Evolutionary conservation across 2,329 filamentous ascomycete species (phyloP).

Genomic region (Monosporascus sp.): DNA sequence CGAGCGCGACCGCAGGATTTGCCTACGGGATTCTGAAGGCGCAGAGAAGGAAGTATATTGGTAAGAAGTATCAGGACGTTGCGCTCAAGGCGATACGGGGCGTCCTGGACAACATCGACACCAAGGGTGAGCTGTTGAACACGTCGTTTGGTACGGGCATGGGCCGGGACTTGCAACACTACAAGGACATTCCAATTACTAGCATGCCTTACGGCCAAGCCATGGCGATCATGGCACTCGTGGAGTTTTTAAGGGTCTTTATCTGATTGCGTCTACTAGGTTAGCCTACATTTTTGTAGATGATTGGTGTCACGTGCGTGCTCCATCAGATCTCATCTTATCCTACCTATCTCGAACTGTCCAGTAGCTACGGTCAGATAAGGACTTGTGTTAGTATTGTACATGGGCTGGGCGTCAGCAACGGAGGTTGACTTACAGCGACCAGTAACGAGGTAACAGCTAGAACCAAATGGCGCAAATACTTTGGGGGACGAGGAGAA

Average conservation of each 20-base stretch:
- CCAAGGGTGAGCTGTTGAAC: slow-evolving; percentile 64
- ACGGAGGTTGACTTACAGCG: too few relatives aligned
- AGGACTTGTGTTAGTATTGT: too few relatives aligned
- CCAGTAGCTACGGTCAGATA: too few relatives aligned
- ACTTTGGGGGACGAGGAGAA: too few relatives aligned
- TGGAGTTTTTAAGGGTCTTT: slow-evolving; percentile 64
- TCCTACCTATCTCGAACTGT: too few relatives aligned
- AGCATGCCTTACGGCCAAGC: slow-evolving; percentile 83
- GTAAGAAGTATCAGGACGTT: slow-evolving; percentile 52
- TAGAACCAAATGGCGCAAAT: too few relatives aligned
- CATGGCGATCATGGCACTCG: slow-evolving; percentile 78
- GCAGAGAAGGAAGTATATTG: slow-evolving; percentile 63
- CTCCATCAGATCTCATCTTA: too few relatives aligned
- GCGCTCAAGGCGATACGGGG: slow-evolving; percentile 63
- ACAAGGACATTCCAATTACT: slow-evolving; percentile 69
- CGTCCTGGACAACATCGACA: slow-evolving; percentile 60
- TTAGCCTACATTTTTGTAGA: too few relatives aligned
- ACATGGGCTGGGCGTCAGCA: too few relatives aligned
- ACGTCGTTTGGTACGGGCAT: slow-evolving; percentile 77
- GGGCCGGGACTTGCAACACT: slow-evolving; percentile 68
- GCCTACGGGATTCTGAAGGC: slow-evolving; percentile 76
- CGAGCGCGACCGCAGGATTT: slow-evolving; percentile 75
- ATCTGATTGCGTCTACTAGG: slow-evolving; percentile 18
- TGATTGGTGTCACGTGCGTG: too few relatives aligned
- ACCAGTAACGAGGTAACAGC: too few relatives aligned